Evolutionary conservation across 805 yeast species (phyloP), one percentile per base, ranked within the genome.

Genomic region (Ogataea henricii): DNA sequence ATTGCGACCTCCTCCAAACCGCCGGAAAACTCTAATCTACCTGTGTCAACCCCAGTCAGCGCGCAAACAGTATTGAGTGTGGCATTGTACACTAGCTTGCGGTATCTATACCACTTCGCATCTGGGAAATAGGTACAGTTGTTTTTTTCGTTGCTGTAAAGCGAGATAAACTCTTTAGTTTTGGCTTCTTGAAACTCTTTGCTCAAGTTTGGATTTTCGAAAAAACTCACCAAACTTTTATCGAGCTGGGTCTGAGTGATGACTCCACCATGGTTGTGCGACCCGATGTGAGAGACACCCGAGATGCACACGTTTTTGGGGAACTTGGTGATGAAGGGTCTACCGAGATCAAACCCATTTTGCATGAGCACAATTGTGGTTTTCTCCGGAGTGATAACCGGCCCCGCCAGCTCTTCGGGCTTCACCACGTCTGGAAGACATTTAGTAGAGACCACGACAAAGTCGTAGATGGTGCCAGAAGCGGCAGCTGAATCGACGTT

Each of bases 21-120:
- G 4, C 81, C 82, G 21, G 74, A 62, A 25, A 70, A 61, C 48
- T 66, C 72, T 25, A 80, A 55, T 42, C 86, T 71, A 16, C 84
- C 86, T n/a, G 76, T 72, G 55, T 83, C 89, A 8, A 81, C 64
- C 12, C 77, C 76, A 1, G 84, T 77, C 40, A 84, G 62, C 0
- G 88, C 80, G 50, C 85, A 74, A 4, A 78, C 66, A 6, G 90
- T 76, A 67, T 86, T 86, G 60, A 82, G 71, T 1, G 82, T 68
- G n/a, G 86, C 82, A 59, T 85, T 86, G 69, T 85, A 86, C 13
- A 86, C 73, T 55, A 86, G 71, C 62, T 86, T 86, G 46, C 74
- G 69, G 82, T 87, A 83, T 54, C 94, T 71, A 33, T 77, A 70
- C 60, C 62, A 70, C 59, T 73, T 72, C 43, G 76, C 77, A 54